Percentiles rank a stretch among this genome's conserved stretches.
phyloP scores from a whole-genome alignment of 192 early-diverging fungal genomes.

The Backusella australiensis region DNA sequence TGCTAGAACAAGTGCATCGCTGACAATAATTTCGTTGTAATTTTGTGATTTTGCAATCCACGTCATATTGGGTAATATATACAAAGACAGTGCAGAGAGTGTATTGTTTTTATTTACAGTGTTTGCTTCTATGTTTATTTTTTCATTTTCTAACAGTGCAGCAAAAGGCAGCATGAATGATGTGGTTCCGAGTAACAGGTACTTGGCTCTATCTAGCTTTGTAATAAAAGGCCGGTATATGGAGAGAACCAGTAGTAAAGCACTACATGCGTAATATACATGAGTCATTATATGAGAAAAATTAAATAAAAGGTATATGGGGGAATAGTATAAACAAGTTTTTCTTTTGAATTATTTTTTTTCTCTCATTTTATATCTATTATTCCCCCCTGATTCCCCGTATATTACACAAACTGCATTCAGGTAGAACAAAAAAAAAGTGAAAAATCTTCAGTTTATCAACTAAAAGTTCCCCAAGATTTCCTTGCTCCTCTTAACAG shows the following conservation, averaged over 20 bases:
- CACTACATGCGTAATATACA: conserved; percentile 1
- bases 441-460: no score
- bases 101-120: conserved; percentile 25
- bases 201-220: conserved; percentile 25
- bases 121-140: conserved; percentile 36
- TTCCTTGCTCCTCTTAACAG: no score
- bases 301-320: background rate
- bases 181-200: conserved; percentile 17
- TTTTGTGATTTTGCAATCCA: conserved; percentile 31
- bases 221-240: conserved; percentile 39
- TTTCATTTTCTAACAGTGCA: background rate
- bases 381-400: no score
- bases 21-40: conserved; percentile 32
- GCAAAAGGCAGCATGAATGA: conserved; percentile 38
- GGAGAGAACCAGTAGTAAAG: conserved; percentile 3
- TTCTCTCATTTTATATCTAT: background rate
- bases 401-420: background rate
- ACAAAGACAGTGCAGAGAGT: conserved; percentile 20
- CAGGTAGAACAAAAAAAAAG: background rate
- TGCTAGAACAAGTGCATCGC: conserved; percentile 24
- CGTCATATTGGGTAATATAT: conserved; percentile 25
- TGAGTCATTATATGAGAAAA: background rate
- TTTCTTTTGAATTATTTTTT: background rate
- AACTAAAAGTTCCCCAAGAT: no score
- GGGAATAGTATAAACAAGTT: background rate